Evolutionary conservation across 2,329 filamentous ascomycete species (phyloP), one percentile per base, ranked within the genome.

Genomic region (Xylaria sp.): DNA sequence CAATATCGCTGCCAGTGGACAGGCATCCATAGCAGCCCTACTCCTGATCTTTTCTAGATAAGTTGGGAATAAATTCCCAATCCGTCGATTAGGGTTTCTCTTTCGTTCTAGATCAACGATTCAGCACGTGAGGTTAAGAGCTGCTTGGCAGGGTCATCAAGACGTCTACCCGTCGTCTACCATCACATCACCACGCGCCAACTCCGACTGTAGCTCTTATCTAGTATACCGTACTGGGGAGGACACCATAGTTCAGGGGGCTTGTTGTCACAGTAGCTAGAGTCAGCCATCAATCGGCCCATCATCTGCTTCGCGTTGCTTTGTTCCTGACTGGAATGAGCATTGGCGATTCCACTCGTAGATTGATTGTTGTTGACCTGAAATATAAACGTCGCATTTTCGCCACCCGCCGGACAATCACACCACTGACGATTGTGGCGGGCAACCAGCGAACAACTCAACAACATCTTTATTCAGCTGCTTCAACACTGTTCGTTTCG

Each of bases 351-450:
- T 59, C 53, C 46, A 60, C 59, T 56, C 65, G 73, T 75, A 75
- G 72, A 69, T 70, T 72, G 66, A 69, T 70, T 72, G 66, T 60
- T 63, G 48, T 62, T 71, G 67, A 71, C 64, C 63, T 72, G 59
- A 71, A 68, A 66, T 69, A 70, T 70, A 70, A 70, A 71, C 63
- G 51, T 40, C 62, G 44, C 38, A 23, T 49, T 33, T 9, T 42
- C 49, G 17, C 38, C 26, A 58, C 1, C 51, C 28, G 51, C 36
- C 61, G 59, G 46, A 23, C 56, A 28, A 28, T 59, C 49, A 49
- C 59, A 44, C 48, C 13, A 42, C 23, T 49, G 28, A 46, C 40
- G 28, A 42, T 51, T 59, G 23, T 26, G 20, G 42, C 38, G 28
- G 11, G 15, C 63, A 44, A 54, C 42, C 40, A 10, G 20, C 61